Evolutionary conservation across 257 asterid genomes (phyloP).

Genomic region (Solanum megistacrolobum): DNA sequence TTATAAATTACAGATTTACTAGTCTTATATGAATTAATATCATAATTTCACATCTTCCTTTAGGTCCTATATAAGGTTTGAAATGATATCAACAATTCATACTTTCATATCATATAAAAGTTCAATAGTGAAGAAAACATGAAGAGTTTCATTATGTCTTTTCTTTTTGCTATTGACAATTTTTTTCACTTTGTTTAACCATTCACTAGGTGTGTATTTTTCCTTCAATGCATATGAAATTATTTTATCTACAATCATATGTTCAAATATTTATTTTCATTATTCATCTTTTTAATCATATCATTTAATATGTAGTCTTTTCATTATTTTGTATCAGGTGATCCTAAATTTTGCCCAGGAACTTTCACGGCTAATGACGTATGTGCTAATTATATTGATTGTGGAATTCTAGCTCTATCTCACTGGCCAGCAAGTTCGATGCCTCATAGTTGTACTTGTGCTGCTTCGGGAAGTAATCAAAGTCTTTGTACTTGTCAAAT

Average conservation of each 20-base stretch:
- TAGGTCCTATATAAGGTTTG: too few relatives aligned
- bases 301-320: background rate
- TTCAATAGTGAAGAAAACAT: too few relatives aligned
- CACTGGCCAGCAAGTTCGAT: background rate
- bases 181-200: background rate
- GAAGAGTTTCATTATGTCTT: background rate
- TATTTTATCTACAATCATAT: background rate
- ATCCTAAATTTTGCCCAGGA: background rate
- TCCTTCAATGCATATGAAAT: background rate
- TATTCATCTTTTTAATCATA: background rate
- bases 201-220: background rate
- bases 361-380: background rate
- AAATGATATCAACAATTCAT: too few relatives aligned
- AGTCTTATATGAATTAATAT: background rate
- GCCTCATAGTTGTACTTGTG: background rate
- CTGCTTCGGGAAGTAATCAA: background rate
- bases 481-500: background rate
- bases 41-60: too few relatives aligned
- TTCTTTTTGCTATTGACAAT: background rate
- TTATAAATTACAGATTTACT: background rate
- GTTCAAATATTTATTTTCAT: background rate
- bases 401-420: background rate
- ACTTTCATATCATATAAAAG: too few relatives aligned
- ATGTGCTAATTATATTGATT: background rate
- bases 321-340: background rate